phyloP scores from a whole-genome alignment of 352 stramenopile genomes.

The Phytophthora fragariae region DNA sequence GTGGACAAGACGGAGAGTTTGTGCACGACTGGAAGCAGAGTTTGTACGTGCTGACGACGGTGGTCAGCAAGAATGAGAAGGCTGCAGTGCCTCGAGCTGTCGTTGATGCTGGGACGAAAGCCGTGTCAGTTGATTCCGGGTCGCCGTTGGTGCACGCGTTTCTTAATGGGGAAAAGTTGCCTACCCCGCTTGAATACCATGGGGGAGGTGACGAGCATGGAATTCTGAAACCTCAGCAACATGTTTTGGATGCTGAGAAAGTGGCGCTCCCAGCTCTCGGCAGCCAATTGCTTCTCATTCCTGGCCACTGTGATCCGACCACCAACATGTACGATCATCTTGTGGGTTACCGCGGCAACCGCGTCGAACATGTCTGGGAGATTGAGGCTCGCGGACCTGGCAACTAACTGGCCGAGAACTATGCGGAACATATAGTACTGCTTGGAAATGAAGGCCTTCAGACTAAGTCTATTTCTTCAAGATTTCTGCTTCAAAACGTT shows the following conservation, averaged over 20 bases:
- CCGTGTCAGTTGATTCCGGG: slow-evolving; percentile 72
- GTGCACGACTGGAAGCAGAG: slow-evolving; percentile 67
- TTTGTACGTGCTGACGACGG: slow-evolving; percentile 74
- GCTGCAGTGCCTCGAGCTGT: slow-evolving; percentile 52
- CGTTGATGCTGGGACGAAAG: slow-evolving; percentile 81
- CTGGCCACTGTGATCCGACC: slow-evolving; percentile 79
- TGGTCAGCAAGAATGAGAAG: slow-evolving; percentile 63
- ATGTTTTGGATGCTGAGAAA: slow-evolving; percentile 8
- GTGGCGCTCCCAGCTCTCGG: slow-evolving; percentile 60
- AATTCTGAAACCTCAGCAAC: slow-evolving; percentile 49
- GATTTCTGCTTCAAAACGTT: no score
- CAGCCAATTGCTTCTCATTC: slow-evolving; percentile 65
- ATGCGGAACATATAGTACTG: background rate
- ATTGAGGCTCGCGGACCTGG: slow-evolving; percentile 64
- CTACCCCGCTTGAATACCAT: slow-evolving; percentile 58
- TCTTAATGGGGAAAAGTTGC: slow-evolving; percentile 45
- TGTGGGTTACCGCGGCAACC: slow-evolving; percentile 58
- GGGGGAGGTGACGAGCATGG: slow-evolving; percentile 74
- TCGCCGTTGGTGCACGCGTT: slow-evolving; percentile 59
- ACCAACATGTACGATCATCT: slow-evolving; percentile 83
- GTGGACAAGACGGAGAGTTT: slow-evolving; percentile 44
- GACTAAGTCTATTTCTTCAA: no score
- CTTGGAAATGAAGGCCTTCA: no score
- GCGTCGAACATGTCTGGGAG: slow-evolving; percentile 66
- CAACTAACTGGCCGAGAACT: slow-evolving; percentile 41